Conservation (phyloP, 2,329 filamentous ascomycete species). For the Canariomyces notabilis region DNA sequence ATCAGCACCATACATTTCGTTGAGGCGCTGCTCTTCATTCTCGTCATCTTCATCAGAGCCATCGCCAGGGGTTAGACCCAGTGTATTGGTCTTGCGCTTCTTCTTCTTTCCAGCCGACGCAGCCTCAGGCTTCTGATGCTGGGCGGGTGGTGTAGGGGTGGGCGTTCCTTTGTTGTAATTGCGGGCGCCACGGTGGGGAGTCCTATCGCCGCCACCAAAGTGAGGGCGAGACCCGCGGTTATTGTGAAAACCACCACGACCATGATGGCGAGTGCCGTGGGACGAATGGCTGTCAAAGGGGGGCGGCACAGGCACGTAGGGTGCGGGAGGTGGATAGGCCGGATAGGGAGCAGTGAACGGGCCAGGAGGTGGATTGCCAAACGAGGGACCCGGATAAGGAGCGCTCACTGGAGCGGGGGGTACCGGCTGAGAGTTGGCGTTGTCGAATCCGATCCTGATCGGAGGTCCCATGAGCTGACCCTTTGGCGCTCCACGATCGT, state of each 20-base stretch:
- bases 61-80: slow-evolving; percentile 65
- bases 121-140: slow-evolving; percentile 49
- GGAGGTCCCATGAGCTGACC: slow-evolving; percentile 47
- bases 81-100: slow-evolving; percentile 65
- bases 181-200: slow-evolving; percentile 34
- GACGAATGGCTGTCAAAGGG: slow-evolving; percentile 30
- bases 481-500: slow-evolving; percentile 35
- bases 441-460: slow-evolving; percentile 51
- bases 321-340: slow-evolving; percentile 35
- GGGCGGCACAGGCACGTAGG: slow-evolving; percentile 26
- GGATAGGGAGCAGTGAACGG: slow-evolving; percentile 33
- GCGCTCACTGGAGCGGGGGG: slow-evolving; percentile 43
- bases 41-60: slow-evolving; percentile 63
- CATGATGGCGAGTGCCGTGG: slow-evolving; percentile 33
- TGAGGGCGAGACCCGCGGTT: slow-evolving; percentile 32
- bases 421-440: slow-evolving; percentile 32
- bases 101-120: slow-evolving; percentile 57
- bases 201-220: slow-evolving; percentile 37
- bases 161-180: slow-evolving; percentile 26
- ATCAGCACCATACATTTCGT: slow-evolving; percentile 51
- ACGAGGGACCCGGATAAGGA: slow-evolving; percentile 36
- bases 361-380: slow-evolving; percentile 27
- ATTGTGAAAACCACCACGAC: slow-evolving; percentile 37
- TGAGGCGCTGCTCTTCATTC: slow-evolving; percentile 62
- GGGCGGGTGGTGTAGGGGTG: slow-evolving; percentile 25